Percentiles rank a stretch among this genome's conserved stretches.
Conservation (phyloP, 805 yeast species). For the Pichia gijzeniarum region DNA sequence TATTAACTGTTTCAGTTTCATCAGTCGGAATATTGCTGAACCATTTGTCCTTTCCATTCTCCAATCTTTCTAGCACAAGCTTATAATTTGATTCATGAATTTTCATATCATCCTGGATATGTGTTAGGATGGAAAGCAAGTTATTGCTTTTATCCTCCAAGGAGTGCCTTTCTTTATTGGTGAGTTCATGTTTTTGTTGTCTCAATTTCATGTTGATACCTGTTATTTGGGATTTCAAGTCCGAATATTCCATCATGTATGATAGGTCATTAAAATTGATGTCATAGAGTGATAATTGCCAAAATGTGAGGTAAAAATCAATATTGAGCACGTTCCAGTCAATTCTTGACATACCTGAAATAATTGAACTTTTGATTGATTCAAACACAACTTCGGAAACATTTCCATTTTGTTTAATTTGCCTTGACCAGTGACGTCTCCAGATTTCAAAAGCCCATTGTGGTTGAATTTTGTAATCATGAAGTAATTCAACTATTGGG, state of each 20-base stretch:
- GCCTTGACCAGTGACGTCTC: slow-evolving; percentile 42
- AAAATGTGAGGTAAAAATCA: slow-evolving; percentile 54
- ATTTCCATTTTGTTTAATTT: slow-evolving; percentile 19
- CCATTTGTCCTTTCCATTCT: slow-evolving; percentile 32
- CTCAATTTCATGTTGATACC: slow-evolving; percentile 33
- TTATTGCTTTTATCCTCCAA: slow-evolving; percentile 23
- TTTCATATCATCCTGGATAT: slow-evolving; percentile 35
- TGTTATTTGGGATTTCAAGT: slow-evolving; percentile 32
- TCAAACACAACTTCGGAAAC: slow-evolving; percentile 12
- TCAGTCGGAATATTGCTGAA: slow-evolving; percentile 21
- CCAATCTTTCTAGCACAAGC: slow-evolving; percentile 26
- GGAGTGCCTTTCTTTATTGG: slow-evolving; percentile 18
- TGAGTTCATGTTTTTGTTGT: slow-evolving; percentile 25
- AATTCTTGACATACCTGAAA: slow-evolving; percentile 12
- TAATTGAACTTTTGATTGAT: slow-evolving; percentile 14
- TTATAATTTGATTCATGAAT: slow-evolving; percentile 39
- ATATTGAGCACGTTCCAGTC: slow-evolving; percentile 29
- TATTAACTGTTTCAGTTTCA: not conserved
- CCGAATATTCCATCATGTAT: slow-evolving; percentile 44
- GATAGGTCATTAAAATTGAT: slow-evolving; percentile 45
- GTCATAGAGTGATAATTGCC: slow-evolving; percentile 71
- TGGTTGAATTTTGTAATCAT: slow-evolving; percentile 40
- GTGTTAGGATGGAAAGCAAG: slow-evolving; percentile 23
- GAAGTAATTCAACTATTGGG: slow-evolving; percentile 36
- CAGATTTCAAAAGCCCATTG: slow-evolving; percentile 75